Conservation (phyloP, 306 rosid species). For the Begonia peltatifolia region DNA sequence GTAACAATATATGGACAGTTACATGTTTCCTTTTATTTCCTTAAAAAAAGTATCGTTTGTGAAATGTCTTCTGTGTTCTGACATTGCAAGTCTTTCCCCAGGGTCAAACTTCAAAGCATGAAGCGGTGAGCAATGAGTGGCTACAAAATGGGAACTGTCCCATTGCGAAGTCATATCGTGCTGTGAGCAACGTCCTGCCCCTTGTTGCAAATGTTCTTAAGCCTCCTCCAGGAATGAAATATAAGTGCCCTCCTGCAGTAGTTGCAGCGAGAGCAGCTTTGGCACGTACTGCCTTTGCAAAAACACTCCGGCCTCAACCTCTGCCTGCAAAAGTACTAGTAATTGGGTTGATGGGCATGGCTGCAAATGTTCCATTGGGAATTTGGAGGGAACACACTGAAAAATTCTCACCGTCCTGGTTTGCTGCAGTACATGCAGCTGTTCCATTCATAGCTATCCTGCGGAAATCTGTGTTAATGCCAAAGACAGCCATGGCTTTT, state of each 20-base stretch:
- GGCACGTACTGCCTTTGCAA: constrained; percentile 73
- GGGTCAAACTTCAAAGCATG: constrained; percentile 69
- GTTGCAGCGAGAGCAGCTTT: constrained; percentile 93
- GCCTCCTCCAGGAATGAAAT: constrained; percentile 73
- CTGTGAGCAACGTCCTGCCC: constrained; percentile 76
- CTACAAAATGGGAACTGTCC: constrained; percentile 83
- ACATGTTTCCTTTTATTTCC: too few relatives aligned
- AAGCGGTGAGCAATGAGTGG: constrained; percentile 82
- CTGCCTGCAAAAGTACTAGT: constrained; percentile 86
- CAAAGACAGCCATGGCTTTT: constrained; percentile 94
- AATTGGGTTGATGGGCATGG: constrained; percentile 89
- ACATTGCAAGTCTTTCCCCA: constrained; percentile 17
- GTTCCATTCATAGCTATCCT: constrained; percentile 93
- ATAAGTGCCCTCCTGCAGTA: constrained; percentile 62
- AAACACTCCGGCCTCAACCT: constrained; percentile 89
- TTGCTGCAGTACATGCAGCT: constrained; percentile 90
- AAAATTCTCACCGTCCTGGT: constrained; percentile 93
- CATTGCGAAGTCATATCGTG: constrained; percentile 83
- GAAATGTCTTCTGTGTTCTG: too few relatives aligned
- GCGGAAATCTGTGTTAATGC: constrained; percentile 84
- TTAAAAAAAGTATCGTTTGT: too few relatives aligned
- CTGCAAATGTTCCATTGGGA: constrained; percentile 88
- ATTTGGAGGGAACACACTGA: constrained; percentile 93
- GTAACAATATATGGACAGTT: constrained; percentile 14
- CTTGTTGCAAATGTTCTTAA: constrained; percentile 83